Evolutionary conservation across 2,329 filamentous ascomycete species (phyloP).

Genomic region (Trichophyton mentagrophytes): DNA sequence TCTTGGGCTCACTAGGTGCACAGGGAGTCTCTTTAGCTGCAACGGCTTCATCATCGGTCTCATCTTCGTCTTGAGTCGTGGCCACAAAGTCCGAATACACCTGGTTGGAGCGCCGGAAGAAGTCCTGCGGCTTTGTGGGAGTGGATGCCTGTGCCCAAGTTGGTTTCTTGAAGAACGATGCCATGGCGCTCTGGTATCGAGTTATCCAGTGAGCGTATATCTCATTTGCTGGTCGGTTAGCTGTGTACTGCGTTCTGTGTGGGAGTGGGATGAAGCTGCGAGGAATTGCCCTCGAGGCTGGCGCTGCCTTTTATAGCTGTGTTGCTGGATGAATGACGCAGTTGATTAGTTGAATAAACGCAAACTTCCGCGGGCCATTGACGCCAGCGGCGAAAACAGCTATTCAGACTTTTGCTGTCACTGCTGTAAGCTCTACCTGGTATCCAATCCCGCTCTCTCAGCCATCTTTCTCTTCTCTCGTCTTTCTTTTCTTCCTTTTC

Average conservation of each 20-base stretch:
- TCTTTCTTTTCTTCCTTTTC: background rate
- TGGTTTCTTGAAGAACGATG: conserved; percentile 42
- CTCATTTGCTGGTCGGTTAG: background rate
- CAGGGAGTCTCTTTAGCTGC: conserved; percentile 13
- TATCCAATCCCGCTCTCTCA: too few relatives aligned
- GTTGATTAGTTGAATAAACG: background rate
- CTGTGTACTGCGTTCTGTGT: too few relatives aligned
- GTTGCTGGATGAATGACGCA: background rate
- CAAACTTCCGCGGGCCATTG: background rate
- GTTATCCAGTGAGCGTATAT: background rate
- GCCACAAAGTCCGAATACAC: conserved; percentile 36
- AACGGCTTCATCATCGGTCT: conserved; percentile 9
- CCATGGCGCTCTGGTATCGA: background rate
- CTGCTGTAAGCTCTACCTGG: background rate
- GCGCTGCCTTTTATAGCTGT: background rate
- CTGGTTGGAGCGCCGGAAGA: conserved; percentile 39
- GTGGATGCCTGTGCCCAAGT: conserved; percentile 34
- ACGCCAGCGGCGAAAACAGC: background rate
- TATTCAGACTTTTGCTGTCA: background rate
- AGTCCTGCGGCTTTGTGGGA: conserved; percentile 25
- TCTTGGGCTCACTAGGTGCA: conserved; percentile 8
- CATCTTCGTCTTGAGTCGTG: conserved; percentile 15
- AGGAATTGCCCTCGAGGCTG: background rate
- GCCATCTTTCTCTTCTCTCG: background rate
- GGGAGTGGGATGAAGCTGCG: background rate